Evolutionary conservation across 257 asterid genomes (phyloP).

Genomic region (Nicotiana knightiana): DNA sequence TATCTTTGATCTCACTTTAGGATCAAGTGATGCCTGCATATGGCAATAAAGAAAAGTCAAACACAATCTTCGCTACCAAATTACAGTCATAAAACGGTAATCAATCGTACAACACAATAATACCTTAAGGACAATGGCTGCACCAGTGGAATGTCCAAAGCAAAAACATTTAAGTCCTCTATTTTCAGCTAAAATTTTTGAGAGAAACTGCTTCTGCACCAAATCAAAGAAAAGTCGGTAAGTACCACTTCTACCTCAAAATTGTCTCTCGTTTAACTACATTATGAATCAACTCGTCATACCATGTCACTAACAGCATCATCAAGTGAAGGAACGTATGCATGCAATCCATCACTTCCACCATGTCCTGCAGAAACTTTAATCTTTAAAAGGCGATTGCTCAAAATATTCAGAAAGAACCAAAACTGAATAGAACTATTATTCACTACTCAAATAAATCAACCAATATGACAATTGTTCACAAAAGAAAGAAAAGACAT

Average conservation of each 20-base stretch:
- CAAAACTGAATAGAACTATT: neutral
- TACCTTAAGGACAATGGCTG: constrained; percentile 84
- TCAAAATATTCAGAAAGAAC: neutral
- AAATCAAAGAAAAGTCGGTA: neutral
- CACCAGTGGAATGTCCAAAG: constrained; percentile 96
- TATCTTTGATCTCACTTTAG: constrained; percentile 45
- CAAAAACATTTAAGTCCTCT: constrained; percentile 69
- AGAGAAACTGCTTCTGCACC: constrained; percentile 51
- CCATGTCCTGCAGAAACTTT: constrained; percentile 62
- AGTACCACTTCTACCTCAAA: neutral
- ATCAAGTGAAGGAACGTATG: constrained; percentile 82
- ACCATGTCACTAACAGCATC: constrained; percentile 74
- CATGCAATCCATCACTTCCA: constrained; percentile 93
- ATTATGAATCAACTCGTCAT: neutral
- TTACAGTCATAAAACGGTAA: neutral
- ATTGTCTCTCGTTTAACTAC: neutral
- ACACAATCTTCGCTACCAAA: neutral
- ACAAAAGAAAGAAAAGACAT: no score
- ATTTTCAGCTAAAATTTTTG: constrained; percentile 59
- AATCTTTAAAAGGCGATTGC: neutral
- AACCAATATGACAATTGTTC: no score
- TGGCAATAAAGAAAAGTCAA: neutral
- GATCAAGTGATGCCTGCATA: constrained; percentile 70
- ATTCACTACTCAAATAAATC: neutral
- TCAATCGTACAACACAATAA: neutral